These are phyloP conservation scores for Castanea crenata DNA, from an alignment of 306 rosid species.

Conservation along the genomic window DNA sequence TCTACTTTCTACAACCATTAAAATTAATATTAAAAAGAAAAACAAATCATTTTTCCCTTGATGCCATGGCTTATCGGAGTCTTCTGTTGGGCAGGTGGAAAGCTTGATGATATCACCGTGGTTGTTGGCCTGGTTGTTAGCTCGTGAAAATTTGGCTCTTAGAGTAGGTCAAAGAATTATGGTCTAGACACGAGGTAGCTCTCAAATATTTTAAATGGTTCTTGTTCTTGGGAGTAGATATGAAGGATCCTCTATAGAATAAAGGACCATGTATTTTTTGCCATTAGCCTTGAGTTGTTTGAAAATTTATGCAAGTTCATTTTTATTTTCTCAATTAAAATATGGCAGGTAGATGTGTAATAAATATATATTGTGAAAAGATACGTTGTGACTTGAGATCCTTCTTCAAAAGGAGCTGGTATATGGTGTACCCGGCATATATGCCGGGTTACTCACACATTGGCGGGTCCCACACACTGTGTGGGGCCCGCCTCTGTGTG, in stretches of 20 bases:
- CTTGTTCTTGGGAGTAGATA: neutral
- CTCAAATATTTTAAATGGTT: neutral
- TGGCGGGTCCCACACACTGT: too few species aligned
- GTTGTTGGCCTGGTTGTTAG: slow-evolving; percentile 74
- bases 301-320: neutral
- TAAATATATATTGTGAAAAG: too few species aligned
- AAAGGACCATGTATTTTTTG: neutral
- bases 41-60: neutral
- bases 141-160: slow-evolving; percentile 35
- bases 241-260: neutral
- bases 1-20: neutral
- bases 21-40: neutral
- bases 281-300: neutral
- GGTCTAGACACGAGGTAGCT: neutral
- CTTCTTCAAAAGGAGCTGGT: too few species aligned
- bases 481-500: too few species aligned
- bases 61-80: slow-evolving; percentile 7
- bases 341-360: too few species aligned
- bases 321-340: too few species aligned
- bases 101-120: slow-evolving; percentile 81
- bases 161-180: neutral
- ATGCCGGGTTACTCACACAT: too few species aligned
- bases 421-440: too few species aligned
- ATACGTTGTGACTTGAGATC: too few species aligned
- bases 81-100: slow-evolving; percentile 64